Evolutionary conservation across 2,329 filamentous ascomycete genomes (phyloP).

Genomic region (Colletotrichum australisinense): DNA sequence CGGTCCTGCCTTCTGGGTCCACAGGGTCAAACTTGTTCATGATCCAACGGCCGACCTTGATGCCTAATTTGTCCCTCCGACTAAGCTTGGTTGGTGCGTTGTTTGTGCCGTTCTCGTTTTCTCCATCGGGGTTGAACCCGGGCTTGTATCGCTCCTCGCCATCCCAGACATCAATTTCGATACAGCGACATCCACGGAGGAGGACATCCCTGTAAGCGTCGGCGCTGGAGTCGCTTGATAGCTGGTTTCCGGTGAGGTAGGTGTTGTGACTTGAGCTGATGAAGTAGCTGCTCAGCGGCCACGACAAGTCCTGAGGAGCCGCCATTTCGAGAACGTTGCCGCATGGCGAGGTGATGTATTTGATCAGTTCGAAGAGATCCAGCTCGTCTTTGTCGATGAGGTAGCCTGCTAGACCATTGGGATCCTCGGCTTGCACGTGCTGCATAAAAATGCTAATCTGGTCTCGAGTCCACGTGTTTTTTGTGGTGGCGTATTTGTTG

Average conservation of each 20-base stretch:
- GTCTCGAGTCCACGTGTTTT: constrained; percentile 56
- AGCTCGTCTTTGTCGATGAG: constrained; percentile 45
- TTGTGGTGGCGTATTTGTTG: constrained; percentile 52
- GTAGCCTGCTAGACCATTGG: constrained; percentile 40
- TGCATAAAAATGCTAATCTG: constrained; percentile 58
- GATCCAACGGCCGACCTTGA: constrained; percentile 9
- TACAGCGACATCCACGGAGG: constrained; percentile 86
- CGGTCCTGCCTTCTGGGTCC: constrained; percentile 11
- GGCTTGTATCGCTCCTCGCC: constrained; percentile 70
- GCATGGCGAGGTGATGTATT: constrained; percentile 65
- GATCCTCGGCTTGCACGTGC: constrained; percentile 55
- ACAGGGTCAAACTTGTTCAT: neutral
- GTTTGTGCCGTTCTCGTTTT: constrained; percentile 64
- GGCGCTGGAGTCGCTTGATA: constrained; percentile 86
- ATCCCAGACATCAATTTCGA: constrained; percentile 97
- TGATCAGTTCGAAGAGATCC: constrained; percentile 60
- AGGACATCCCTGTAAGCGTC: constrained; percentile 89
- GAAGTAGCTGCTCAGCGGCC: constrained; percentile 89
- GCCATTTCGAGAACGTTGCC: constrained; percentile 66
- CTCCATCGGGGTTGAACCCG: constrained; percentile 69
- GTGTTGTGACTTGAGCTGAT: constrained; percentile 97
- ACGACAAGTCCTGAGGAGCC: constrained; percentile 71
- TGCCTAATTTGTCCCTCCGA: neutral
- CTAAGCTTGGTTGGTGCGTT: constrained; percentile 59
- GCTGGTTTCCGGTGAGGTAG: constrained; percentile 89